Conservation (phyloP, 1,284 basidiomycete species). For the Ceratobasidium sp. region DNA sequence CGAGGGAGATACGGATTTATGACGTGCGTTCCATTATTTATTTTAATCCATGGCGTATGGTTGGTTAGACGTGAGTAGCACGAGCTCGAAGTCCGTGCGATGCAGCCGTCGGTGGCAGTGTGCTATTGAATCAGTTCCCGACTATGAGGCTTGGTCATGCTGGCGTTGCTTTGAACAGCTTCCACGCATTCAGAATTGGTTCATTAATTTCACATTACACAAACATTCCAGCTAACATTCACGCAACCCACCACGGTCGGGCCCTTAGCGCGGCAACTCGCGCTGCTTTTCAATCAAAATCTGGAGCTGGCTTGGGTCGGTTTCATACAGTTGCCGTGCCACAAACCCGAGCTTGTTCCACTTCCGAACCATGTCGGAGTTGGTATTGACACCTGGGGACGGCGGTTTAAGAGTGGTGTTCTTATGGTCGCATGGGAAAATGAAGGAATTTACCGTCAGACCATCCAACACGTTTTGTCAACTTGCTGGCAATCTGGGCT, state of each 20-base stretch:
- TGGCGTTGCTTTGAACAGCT: too few relatives aligned
- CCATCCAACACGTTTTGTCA: constrained; percentile 26
- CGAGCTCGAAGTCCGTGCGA: constrained; percentile 86
- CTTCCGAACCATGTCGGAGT: constrained; percentile 40
- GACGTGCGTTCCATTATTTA: constrained; percentile 68
- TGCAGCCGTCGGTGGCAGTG: constrained; percentile 88
- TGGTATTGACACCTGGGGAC: neutral
- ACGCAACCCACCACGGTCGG: too few relatives aligned
- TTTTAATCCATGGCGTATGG: constrained; percentile 11
- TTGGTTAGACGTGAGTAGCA: constrained; percentile 63
- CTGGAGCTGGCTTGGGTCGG: neutral
- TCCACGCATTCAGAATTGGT: too few relatives aligned
- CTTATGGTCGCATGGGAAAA: neutral
- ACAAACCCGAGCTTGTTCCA: constrained; percentile 43
- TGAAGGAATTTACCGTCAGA: constrained; percentile 7
- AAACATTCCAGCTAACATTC: too few relatives aligned
- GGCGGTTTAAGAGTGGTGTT: neutral
- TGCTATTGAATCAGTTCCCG: constrained; percentile 84
- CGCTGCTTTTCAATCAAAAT: constrained; percentile 3
- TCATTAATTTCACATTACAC: too few relatives aligned
- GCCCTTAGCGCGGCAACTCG: neutral
- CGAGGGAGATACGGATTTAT: constrained; percentile 76
- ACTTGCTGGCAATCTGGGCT: constrained; percentile 14
- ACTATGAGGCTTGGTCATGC: too few relatives aligned
- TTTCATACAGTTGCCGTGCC: constrained; percentile 8